A percentile compares a stretch with the other conserved stretches of the same genome.
Evolutionary conservation across 192 early-diverging fungal genomes (phyloP).

Genomic region (Coemansia biformis): DNA sequence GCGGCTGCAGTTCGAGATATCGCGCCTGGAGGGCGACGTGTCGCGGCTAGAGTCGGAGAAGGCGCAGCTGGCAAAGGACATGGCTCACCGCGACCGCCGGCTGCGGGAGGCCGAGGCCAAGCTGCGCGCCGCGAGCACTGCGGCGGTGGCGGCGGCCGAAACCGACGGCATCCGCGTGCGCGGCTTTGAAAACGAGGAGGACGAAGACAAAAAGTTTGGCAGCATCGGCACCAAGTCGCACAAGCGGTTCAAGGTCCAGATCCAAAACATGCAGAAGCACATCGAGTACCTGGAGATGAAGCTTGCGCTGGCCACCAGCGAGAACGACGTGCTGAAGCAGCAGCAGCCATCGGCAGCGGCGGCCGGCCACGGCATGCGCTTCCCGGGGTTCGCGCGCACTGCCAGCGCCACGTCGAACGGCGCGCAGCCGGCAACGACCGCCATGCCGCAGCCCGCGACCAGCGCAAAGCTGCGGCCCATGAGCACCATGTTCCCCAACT

Average conservation of each 20-base stretch:
- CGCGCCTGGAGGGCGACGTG: conserved; percentile 44
- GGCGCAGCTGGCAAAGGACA: conserved; percentile 32
- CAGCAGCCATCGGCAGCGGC: neutral
- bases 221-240: conserved; percentile 46
- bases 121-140: conserved; percentile 4
- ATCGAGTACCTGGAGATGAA: conserved; percentile 50
- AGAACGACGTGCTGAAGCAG: conserved; percentile 38
- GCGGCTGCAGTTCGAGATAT: conserved; percentile 45
- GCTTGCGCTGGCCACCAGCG: conserved; percentile 42
- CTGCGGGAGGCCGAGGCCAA: conserved; percentile 25
- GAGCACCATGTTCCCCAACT: conserved; percentile 39
- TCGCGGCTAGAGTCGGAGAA: conserved; percentile 46
- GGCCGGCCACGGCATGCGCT: conserved; percentile 10
- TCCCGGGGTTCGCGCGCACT: conserved; percentile 23
- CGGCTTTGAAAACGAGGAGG: conserved; percentile 27
- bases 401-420: conserved; percentile 6
- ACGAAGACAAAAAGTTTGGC: conserved; percentile 18
- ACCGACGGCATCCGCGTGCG: conserved; percentile 43
- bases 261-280: conserved; percentile 52
- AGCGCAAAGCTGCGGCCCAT: conserved; percentile 6
- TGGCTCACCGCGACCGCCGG: conserved; percentile 19
- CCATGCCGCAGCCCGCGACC: neutral
- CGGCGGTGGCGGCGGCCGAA: conserved; percentile 4
- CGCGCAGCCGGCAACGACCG: neutral
- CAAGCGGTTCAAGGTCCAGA: conserved; percentile 49